Base-by-base conservation (phyloP, 2,329 filamentous ascomycete species). In the Botrytis deweyae region DNA sequence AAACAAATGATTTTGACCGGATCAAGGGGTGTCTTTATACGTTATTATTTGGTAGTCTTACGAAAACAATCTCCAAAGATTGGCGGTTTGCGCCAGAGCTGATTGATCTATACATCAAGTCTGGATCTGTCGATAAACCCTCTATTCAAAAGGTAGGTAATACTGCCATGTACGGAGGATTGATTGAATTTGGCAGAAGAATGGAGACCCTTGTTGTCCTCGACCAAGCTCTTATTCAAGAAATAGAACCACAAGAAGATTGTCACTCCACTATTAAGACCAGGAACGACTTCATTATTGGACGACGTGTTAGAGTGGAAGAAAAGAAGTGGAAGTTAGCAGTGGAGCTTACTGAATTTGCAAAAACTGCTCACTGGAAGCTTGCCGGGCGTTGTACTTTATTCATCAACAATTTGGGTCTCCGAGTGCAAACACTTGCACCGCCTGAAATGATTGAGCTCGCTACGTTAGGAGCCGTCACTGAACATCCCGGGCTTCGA, bases 21-120 rank as follows among this genome's bases (percentile, higher is more conserved):
- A 97, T 99, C 82, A 99, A 99, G 83, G 96, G 97, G 49, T 93
- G 92, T 52, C 90, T 99, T 85, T 98, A 96, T 81, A 95, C 95
- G 0, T 84, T 99, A 42, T 85, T 98, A 29, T 97, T 95, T 79
- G 95, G 95, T 18, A 97, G 93, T 75, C 85, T 99, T 52, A 88
- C 94, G 9, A 97, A 95, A 83, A 97, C 95, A 0, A 88, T 97
- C 64, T 89, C 94, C 65, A 91, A 93, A 72, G 95, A 99, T 81
- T 99, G 97, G 97, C 92, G 95, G 58, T 98, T 95, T 82, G 94
- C 96, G 0, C 96, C 97, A 1, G 89, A 92, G n/a, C 85, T 98
- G 67, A 93, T 99, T 84, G 91, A 91, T 71, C 87, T 96, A 14
- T 99, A 97, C 83, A 96, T 99, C 76, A 90, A 93, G 79, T 94